These are phyloP conservation scores for Monascus ruber DNA, from an alignment of 2,329 filamentous ascomycete species.

Conservation along the genomic window DNA sequence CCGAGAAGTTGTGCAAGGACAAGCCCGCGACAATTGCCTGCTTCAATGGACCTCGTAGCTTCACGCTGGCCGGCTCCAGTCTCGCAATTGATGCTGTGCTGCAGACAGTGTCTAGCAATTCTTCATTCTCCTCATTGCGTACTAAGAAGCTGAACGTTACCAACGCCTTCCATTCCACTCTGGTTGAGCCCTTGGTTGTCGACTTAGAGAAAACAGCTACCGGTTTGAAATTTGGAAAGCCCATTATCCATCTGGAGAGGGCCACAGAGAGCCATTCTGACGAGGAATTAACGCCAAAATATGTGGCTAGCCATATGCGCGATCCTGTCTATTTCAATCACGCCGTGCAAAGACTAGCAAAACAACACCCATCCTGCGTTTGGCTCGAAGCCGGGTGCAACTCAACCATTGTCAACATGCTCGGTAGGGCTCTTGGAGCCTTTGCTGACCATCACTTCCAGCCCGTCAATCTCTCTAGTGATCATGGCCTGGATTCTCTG, in stretches of 20 bases:
- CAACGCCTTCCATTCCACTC: conserved; percentile 37
- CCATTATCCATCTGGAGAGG: conserved; percentile 17
- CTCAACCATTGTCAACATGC: conserved; percentile 20
- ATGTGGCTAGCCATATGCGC: conserved; percentile 31
- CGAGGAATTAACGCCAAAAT: conserved; percentile 8
- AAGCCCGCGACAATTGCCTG: conserved; percentile 13
- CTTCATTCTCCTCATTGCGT: conserved; percentile 8
- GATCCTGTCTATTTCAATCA: conserved; percentile 37
- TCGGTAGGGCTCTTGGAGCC: conserved; percentile 12
- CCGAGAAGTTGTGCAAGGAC: neutral
- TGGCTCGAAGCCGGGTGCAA: conserved; percentile 36
- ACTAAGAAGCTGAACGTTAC: conserved; percentile 34
- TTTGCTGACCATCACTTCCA: conserved; percentile 4
- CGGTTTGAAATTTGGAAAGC: conserved; percentile 19
- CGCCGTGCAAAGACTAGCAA: conserved; percentile 29
- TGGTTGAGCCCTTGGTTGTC: conserved; percentile 27
- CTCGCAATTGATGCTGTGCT: conserved; percentile 17
- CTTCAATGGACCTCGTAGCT: conserved; percentile 12
- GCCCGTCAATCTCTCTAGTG: conserved; percentile 6
- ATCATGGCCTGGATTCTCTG: conserved; percentile 7
- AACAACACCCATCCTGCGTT: conserved; percentile 14
- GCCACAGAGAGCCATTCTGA: conserved; percentile 4
- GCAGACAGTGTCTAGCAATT: conserved; percentile 4
- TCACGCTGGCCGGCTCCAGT: conserved; percentile 13
- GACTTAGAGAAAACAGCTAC: conserved; percentile 16